Base-by-base conservation (phyloP, 495 filamentous ascomycete species). In the Gamarada debralockiae region DNA sequence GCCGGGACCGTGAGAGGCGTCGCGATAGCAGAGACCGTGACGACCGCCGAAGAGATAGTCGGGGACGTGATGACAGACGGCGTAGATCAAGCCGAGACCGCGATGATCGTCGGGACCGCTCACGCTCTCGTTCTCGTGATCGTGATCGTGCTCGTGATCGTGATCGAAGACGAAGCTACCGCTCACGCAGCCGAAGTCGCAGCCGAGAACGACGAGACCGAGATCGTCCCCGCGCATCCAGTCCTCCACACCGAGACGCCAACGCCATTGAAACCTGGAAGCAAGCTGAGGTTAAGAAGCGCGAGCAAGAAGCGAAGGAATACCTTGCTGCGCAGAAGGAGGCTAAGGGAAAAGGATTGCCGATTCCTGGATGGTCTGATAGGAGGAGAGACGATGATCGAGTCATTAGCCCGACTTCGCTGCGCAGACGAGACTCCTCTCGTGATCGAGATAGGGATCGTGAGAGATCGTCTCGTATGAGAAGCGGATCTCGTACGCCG, bases 221-320 rank as follows among this genome's bases (percentile, higher is more conserved):
- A 14, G 53, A 60, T 38, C 63, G 66, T 6, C 61, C 50, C 59
- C 60, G 33, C 67, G 60, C 29, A 57, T 59, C 29, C 63, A 66
- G 48, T 22, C 48, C 44, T 49, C 37, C 44, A 23, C 33, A 40
- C 20, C 9, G 15, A 15, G 31, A 36, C 5, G 17, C 10, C 5
- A 20, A 37, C 29, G 25, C 37, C 25, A 49, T 73, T 73, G 61
- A 70, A 68, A 2, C 74, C 18, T 56, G 73, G 74, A 79, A 79
- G 53, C 74, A 74, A 50, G 70, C 67, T 34, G 75, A 78, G 58
- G 73, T 77, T 42, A 77, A 72, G 63, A 72, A 76, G 52, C 74
- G 77, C n/a, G 77, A 79, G 51, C 69, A 73, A 48, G 76, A 81
- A 65, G 77, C 77, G n/a, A 79, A 77, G 55, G 73, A 73, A 13